Percentiles rank a stretch among this genome's conserved stretches.
These are phyloP conservation scores for Graphiopsis chlorocephala DNA, from an alignment of 2,329 filamentous ascomycete genomes.

Conservation along the genomic window DNA sequence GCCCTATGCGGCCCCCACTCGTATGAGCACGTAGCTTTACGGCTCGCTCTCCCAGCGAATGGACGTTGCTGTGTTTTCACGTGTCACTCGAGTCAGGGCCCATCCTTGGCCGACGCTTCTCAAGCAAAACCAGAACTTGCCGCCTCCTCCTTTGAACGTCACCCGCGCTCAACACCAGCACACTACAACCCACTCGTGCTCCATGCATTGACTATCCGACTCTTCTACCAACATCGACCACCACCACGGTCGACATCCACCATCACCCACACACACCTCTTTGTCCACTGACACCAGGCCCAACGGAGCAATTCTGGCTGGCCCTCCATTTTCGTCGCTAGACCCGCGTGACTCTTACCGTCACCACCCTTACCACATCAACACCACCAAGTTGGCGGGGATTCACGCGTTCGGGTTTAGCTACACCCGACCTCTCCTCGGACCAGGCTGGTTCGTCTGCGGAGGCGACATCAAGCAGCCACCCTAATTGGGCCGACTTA, in stretches of 20 bases:
- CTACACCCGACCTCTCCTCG: slow-evolving; percentile 83
- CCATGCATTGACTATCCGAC: slow-evolving; percentile 15
- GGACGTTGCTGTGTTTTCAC: background rate
- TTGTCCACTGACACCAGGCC: slow-evolving; percentile 17
- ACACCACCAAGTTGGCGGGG: slow-evolving; percentile 92
- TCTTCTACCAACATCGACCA: background rate
- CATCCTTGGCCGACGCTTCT: background rate
- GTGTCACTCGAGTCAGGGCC: background rate
- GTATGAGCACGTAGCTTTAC: background rate
- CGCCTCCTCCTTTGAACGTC: slow-evolving; percentile 8
- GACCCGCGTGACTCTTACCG: slow-evolving; percentile 9
- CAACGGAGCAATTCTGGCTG: slow-evolving; percentile 22
- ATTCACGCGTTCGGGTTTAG: slow-evolving; percentile 68
- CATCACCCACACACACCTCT: slow-evolving; percentile 19
- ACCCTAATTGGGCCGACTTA: slow-evolving; percentile 69
- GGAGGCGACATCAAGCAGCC: slow-evolving; percentile 91
- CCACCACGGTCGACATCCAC: background rate
- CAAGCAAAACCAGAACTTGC: slow-evolving; percentile 3
- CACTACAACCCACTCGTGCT: background rate
- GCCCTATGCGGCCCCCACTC: background rate
- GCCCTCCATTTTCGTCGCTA: slow-evolving; percentile 33
- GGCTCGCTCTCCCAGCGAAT: background rate
- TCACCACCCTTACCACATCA: slow-evolving; percentile 20
- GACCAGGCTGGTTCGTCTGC: slow-evolving; percentile 91
- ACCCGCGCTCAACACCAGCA: background rate